These are phyloP conservation scores for Hirschioporus abietinus DNA, from an alignment of 768 basidiomycete genomes.

Conservation along the genomic window DNA sequence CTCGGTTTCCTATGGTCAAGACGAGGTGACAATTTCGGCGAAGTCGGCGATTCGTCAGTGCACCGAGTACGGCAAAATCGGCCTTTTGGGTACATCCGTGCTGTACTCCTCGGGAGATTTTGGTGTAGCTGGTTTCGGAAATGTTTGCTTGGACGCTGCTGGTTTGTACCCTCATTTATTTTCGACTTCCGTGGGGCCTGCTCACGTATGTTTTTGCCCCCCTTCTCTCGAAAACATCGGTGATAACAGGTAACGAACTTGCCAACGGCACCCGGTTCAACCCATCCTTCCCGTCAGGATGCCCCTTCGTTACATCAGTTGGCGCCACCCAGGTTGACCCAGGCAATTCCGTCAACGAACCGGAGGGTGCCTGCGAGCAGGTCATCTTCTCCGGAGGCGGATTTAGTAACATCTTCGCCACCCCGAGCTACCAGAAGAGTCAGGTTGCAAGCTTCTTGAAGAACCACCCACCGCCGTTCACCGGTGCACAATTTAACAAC, in stretches of 20 bases:
- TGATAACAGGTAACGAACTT: constrained; percentile 22
- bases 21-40: constrained; percentile 31
- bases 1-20: constrained; percentile 34
- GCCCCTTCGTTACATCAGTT: constrained; percentile 35
- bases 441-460: constrained; percentile 23
- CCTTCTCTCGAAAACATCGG: neutral
- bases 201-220: neutral
- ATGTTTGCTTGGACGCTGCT: constrained; percentile 26
- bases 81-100: constrained; percentile 42
- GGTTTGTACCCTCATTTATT: constrained; percentile 16
- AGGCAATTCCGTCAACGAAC: constrained; percentile 25
- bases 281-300: constrained; percentile 37
- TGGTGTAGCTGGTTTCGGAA: constrained; percentile 35
- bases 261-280: constrained; percentile 29
- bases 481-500: constrained; percentile 14
- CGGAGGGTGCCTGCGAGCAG: constrained; percentile 32
- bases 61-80: constrained; percentile 43
- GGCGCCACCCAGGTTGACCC: constrained; percentile 35
- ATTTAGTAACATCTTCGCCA: constrained; percentile 37
- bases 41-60: constrained; percentile 39
- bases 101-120: constrained; percentile 41
- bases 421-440: constrained; percentile 30
- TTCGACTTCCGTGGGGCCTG: neutral
- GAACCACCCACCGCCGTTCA: constrained; percentile 15
- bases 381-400: constrained; percentile 34